These are phyloP conservation scores for Phytopythium cucurbitacearum DNA, from an alignment of 352 stramenopile species.

Conservation along the genomic window DNA sequence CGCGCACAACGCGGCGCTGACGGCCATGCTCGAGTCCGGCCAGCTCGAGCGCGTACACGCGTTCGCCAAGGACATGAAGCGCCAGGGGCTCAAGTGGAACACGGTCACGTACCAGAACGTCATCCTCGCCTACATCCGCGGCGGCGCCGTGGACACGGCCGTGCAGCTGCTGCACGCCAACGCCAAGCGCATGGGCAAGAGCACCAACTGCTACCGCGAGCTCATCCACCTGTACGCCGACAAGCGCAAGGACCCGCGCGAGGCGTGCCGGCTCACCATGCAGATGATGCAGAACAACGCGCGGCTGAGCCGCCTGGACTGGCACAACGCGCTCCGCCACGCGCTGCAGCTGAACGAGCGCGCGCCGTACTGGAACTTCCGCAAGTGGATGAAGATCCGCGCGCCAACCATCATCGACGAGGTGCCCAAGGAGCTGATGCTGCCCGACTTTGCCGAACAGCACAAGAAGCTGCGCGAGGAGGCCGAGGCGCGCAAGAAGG, in stretches of 20 bases:
- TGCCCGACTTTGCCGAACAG: slow-evolving; percentile 27
- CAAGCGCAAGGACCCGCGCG: slow-evolving; percentile 51
- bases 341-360: slow-evolving; percentile 61
- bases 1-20: slow-evolving; percentile 61
- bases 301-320: slow-evolving; percentile 70
- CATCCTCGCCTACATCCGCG: slow-evolving; percentile 59
- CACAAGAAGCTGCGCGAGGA: slow-evolving; percentile 8
- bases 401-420: slow-evolving; percentile 47
- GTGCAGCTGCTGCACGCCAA: slow-evolving; percentile 67
- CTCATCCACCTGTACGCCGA: slow-evolving; percentile 64
- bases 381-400: slow-evolving; percentile 82
- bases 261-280: slow-evolving; percentile 72
- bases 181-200: slow-evolving; percentile 66
- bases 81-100: slow-evolving; percentile 57
- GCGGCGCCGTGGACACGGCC: slow-evolving; percentile 50
- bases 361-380: slow-evolving; percentile 83
- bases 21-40: slow-evolving; percentile 45
- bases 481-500: neutral
- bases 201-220: slow-evolving; percentile 69
- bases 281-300: slow-evolving; percentile 85
- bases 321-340: slow-evolving; percentile 62
- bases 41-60: slow-evolving; percentile 54
- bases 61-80: slow-evolving; percentile 57
- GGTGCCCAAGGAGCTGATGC: slow-evolving; percentile 58
- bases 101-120: slow-evolving; percentile 62